Base-by-base conservation (phyloP, 345 rosid species). In the Mallotus nudiflorus region DNA sequence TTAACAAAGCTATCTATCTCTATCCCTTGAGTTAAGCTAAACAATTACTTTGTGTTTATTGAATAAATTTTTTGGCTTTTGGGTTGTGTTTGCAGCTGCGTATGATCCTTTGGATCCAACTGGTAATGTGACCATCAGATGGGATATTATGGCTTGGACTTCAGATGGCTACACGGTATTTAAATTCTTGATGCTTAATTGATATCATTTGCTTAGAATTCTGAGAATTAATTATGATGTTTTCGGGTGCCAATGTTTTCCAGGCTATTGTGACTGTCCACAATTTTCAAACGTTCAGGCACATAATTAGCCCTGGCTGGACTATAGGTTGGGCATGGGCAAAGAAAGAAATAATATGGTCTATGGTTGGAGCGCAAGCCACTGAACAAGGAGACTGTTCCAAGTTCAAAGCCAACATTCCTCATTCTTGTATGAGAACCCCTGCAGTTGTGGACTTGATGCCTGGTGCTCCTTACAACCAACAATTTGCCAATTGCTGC, bases 361-460 rank as follows among this genome's bases (percentile, higher is more conserved):
- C 90, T 40, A 84, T 89, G 86, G 80, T 70, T 15, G 98, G 97
- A 18, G 88, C 94, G 13, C 96, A 93, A 77, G 78, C 98, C 29
- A 85, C 88, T 2, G 97, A 93, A 60, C 98, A 93, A 84, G 98
- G 98, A 19, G 97, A 93, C 55, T 93, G 98, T 75, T 91, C 98
- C 74, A 93, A 89, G 81, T 93, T 91, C 83, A 93, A 91, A 65
- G 94, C 84, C 1, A 83, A 81, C 62, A 75, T 89, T 64, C 98
- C 98, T 71, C 98, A 89, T 66, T 85, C 91, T 76, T 89, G 98
- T 80, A 88, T 88, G 88, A 87, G 77, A 75, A 81, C 69, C 11
- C 98, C 97, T 0, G 82, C 86, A 0, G 88, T 88, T 3, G 92
- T 88, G 37, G 98, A 91, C 78, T 82, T 93, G 63, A 84, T 93